Evolutionary conservation across 352 stramenopile species (phyloP).

Genomic region (Blastocystis sp.): DNA sequence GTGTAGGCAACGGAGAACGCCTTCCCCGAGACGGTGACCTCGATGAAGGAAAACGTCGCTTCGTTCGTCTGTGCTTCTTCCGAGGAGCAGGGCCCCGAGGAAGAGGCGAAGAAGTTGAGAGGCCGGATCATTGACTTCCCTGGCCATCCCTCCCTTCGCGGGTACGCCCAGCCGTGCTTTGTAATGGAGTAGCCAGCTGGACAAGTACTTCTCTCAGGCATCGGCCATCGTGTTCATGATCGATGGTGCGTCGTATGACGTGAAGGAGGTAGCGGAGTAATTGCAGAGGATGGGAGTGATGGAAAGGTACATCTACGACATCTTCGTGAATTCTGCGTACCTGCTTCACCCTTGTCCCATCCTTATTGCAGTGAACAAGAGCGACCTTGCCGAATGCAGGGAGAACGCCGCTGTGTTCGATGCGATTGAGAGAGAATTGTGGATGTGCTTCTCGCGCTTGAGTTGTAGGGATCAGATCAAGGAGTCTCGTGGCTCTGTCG

Average conservation of each 20-base stretch:
- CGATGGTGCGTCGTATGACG: neutral
- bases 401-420: conserved; percentile 31
- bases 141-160: neutral
- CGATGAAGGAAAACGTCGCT: conserved; percentile 12
- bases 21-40: neutral
- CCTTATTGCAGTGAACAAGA: conserved; percentile 40
- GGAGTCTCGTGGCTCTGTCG: neutral
- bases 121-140: conserved; percentile 14
- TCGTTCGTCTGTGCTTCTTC: neutral
- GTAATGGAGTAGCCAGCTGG: neutral
- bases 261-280: conserved; percentile 1
- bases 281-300: too few relatives aligned
- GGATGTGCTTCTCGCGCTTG: neutral
- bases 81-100: neutral
- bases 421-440: conserved; percentile 25
- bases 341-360: conserved; percentile 6
- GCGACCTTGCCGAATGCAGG: neutral
- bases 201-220: conserved; percentile 9
- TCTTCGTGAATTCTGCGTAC: conserved; percentile 24
- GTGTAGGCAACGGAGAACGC: neutral
- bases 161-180: neutral
- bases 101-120: neutral
- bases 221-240: conserved; percentile 16
- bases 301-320: neutral
- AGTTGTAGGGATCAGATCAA: neutral